Conservation (phyloP, 2,329 filamentous ascomycete species). For the Colletotrichum sp. region DNA sequence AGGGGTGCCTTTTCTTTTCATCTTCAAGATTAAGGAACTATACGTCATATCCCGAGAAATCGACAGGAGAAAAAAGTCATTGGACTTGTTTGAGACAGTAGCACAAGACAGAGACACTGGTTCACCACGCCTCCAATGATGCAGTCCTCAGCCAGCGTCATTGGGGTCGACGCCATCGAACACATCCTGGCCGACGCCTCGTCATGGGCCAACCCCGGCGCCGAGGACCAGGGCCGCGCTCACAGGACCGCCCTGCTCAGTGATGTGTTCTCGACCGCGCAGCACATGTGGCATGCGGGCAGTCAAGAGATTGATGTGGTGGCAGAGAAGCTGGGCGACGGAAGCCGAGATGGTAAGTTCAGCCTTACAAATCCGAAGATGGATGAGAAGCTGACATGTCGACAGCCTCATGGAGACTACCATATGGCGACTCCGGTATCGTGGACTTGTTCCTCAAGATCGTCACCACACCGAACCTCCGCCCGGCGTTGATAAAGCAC, state of each 20-base stretch:
- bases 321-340: constrained; percentile 59
- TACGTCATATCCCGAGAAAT: background rate
- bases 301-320: constrained; percentile 48
- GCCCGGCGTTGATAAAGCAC: constrained; percentile 55
- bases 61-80: background rate
- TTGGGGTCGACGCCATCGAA: constrained; percentile 4
- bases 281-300: constrained; percentile 44
- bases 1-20: background rate
- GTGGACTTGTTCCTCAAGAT: constrained; percentile 60
- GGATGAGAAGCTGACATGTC: constrained; percentile 17
- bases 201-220: background rate
- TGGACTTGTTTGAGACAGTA: background rate
- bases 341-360: constrained; percentile 59
- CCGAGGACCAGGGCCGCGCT: background rate
- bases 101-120: background rate
- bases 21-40: background rate
- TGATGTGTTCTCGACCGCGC: constrained; percentile 43
- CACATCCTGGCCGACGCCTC: constrained; percentile 2
- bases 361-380: background rate
- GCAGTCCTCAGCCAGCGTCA: background rate
- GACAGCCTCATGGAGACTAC: constrained; percentile 60
- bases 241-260: background rate
- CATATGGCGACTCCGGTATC: constrained; percentile 63
- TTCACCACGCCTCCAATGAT: background rate
- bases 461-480: constrained; percentile 42